phyloP scores from a whole-genome alignment of 352 stramenopile genomes.

The Phytophthora meadii region DNA sequence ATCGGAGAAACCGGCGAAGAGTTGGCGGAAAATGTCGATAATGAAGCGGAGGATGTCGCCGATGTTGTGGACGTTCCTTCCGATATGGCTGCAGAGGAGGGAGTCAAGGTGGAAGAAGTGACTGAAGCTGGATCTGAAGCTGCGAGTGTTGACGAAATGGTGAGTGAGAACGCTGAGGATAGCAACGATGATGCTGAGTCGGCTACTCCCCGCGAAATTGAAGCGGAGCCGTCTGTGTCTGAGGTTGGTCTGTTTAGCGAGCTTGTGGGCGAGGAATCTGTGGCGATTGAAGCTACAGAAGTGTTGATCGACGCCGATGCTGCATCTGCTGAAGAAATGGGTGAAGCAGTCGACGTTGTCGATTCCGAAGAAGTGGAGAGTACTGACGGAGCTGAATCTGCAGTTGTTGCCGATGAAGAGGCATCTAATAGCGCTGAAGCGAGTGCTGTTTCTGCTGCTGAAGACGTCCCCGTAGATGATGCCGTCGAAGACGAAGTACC shows the following conservation, averaged over 20 bases:
- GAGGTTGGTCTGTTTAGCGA: constrained; percentile 11
- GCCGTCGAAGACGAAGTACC: background rate
- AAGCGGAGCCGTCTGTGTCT: constrained; percentile 8
- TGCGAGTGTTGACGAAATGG: background rate
- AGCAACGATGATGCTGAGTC: constrained; percentile 1
- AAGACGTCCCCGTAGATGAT: constrained; percentile 2
- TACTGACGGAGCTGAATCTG: background rate
- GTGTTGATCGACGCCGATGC: constrained; percentile 7
- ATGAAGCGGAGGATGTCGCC: constrained; percentile 5
- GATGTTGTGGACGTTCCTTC: background rate
- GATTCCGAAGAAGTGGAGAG: constrained; percentile 4
- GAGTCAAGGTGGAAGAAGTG: background rate
- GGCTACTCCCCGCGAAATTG: constrained; percentile 1
- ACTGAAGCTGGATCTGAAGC: constrained; percentile 4
- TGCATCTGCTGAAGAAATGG: constrained; percentile 2
- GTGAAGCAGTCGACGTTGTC: background rate
- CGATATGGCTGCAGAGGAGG: constrained; percentile 2
- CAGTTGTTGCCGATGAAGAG: background rate
- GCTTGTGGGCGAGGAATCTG: constrained; percentile 10
- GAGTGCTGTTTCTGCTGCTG: background rate
- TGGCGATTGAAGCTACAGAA: constrained; percentile 28
- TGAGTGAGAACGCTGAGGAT: constrained; percentile 8
- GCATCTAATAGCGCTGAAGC: constrained; percentile 7
- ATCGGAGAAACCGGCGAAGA: background rate
- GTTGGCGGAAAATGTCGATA: background rate